These are phyloP conservation scores for Zizania latifolia DNA, from an alignment of 176 grass and related monocot genomes.

Conservation along the genomic window DNA sequence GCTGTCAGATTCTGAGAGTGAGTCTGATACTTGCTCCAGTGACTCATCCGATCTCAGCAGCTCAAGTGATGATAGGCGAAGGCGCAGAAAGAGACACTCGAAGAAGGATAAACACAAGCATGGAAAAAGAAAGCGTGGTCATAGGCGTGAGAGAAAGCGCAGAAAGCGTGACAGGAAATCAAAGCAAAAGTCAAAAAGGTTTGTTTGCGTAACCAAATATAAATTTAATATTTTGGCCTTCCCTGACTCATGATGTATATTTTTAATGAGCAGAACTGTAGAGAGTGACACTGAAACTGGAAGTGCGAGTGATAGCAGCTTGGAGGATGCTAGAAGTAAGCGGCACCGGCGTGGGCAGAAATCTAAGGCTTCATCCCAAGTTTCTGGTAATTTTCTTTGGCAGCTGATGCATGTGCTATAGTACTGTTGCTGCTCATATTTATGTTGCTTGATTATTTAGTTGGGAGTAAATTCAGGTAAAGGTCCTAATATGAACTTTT, in stretches of 20 bases:
- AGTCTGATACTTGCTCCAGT: conserved; percentile 70
- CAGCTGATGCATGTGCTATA: neutral
- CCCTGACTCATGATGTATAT: conserved; percentile 7
- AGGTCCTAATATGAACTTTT: neutral
- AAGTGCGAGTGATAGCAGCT: conserved; percentile 41
- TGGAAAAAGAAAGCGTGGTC: conserved; percentile 69
- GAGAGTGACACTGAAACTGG: conserved; percentile 52
- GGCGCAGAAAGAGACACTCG: conserved; percentile 50
- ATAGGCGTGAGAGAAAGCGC: conserved; percentile 62
- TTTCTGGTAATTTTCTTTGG: conserved; percentile 56
- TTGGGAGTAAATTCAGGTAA: neutral
- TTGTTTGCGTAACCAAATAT: conserved; percentile 5
- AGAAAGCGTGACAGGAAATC: conserved; percentile 77
- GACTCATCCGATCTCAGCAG: conserved; percentile 75
- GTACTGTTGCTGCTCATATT: neutral
- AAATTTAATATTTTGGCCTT: conserved; percentile 2
- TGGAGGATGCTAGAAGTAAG: conserved; percentile 55
- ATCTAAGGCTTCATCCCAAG: conserved; percentile 53
- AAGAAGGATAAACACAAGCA: conserved; percentile 72
- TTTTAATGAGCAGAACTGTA: conserved; percentile 39
- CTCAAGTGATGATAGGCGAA: conserved; percentile 82
- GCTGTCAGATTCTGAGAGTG: conserved; percentile 62
- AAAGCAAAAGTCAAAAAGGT: conserved; percentile 65
- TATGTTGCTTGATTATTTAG: conserved; percentile 10
- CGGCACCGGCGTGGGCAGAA: conserved; percentile 36